Conservation (phyloP, 805 yeast genomes). For the Suhomyces prunicola region DNA sequence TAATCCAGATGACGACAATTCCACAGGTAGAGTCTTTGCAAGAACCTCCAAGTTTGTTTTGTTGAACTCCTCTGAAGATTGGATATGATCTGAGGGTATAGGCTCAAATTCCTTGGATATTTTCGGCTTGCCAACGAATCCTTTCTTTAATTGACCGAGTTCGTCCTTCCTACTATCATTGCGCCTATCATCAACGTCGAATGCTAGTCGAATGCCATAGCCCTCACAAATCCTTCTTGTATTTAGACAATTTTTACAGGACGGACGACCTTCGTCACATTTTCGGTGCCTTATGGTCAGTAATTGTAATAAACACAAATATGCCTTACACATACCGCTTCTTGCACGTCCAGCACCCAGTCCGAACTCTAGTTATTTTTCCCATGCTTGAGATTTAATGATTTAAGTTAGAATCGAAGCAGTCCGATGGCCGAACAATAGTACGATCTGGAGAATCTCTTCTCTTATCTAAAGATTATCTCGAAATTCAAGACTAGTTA, state of each 20-base stretch:
- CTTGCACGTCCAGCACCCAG: constrained; percentile 60
- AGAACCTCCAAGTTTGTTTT: not conserved
- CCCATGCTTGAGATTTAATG: constrained; percentile 15
- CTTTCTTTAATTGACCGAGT: constrained; percentile 36
- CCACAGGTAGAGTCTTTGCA: not conserved
- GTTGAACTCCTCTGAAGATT: not conserved
- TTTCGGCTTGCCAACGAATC: constrained; percentile 45
- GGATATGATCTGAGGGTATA: not conserved
- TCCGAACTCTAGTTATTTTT: constrained; percentile 49
- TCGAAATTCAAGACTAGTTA: not conserved
- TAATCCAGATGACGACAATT: not conserved
- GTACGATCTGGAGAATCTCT: not conserved
- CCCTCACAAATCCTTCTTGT: constrained; percentile 49
- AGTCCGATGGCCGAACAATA: not conserved
- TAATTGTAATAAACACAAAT: not conserved
- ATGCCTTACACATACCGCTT: constrained; percentile 31
- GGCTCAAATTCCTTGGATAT: not conserved
- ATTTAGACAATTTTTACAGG: constrained; percentile 45
- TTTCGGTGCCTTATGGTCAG: constrained; percentile 43
- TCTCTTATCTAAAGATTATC: not conserved
- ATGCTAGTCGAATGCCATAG: constrained; percentile 45
- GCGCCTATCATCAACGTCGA: constrained; percentile 49
- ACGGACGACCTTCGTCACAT: constrained; percentile 55
- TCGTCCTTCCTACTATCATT: constrained; percentile 16
- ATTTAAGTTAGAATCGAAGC: not conserved